A percentile compares a stretch with the other conserved stretches of the same genome.
These are phyloP conservation scores for Macrolepiota albuminosa DNA, from an alignment of 768 basidiomycete species.

Conservation along the genomic window DNA sequence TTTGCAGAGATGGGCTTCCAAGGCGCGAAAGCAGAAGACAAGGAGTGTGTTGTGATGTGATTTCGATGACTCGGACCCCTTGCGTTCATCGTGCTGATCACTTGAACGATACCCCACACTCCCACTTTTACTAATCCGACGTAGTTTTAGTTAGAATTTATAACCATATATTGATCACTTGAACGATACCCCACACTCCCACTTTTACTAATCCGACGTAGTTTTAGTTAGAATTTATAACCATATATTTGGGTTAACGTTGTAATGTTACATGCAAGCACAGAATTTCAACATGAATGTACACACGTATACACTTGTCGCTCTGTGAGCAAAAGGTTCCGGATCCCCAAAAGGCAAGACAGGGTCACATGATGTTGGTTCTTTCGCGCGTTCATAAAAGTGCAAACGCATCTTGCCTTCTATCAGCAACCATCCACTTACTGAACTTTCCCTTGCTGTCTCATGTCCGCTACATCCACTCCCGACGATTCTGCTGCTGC, in stretches of 20 bases:
- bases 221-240: neutral
- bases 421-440: conserved; percentile 1
- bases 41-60: conserved; percentile 89
- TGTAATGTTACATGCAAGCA: neutral
- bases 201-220: neutral
- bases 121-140: neutral
- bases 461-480: conserved; percentile 38
- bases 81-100: neutral
- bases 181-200: neutral
- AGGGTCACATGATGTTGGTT: conserved; percentile 14
- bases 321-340: neutral
- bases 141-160: neutral
- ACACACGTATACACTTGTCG: neutral
- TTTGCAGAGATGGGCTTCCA: conserved; percentile 95
- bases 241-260: neutral
- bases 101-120: neutral
- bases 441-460: neutral
- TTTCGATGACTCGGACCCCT: neutral
- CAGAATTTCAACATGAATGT: neutral
- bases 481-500: conserved; percentile 63
- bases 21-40: conserved; percentile 69
- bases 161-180: neutral
- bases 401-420: neutral
- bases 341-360: conserved; percentile 2
- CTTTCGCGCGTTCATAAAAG: conserved; percentile 10